Base-by-base conservation (phyloP, 148 eudicot genomes). In the Chenopodium quinoa region DNA sequence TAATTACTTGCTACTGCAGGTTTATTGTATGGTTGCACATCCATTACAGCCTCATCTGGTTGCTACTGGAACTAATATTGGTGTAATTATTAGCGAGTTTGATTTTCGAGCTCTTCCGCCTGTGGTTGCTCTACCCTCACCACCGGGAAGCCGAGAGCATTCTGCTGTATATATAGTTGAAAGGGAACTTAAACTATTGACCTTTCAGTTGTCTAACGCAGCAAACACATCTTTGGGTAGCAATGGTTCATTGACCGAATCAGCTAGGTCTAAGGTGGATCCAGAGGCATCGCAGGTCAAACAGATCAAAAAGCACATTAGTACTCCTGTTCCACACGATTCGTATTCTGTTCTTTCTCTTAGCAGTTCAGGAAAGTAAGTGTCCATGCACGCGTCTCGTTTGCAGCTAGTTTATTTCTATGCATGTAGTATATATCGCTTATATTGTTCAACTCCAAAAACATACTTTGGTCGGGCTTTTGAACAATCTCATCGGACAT, bases 331-430 rank as follows among this genome's bases (percentile, higher is more conserved):
- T 84, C 98, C 99, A 19, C 98, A 97, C 80, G 99, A 94, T 88
- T 92, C 97, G 46, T 94, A 92, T 81, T 89, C 97, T 7, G 94
- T 96, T 78, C 90, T 93, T 80, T 93, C 99, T 72, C 86, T 96
- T 76, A 96, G 99, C 92, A 93, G 98, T 88, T 91, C 98, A 1
- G 98, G 95, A 81, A 96, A 92, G 99, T 96, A 92, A 92, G 98
- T 92, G 19, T 72, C 44, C 17, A 69, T 75, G 50, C 71, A 48
- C 62, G 64, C 27, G 5, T 65, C 47, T 40, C 60, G 19, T 70
- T 54, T 76, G 56, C 71, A 29, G 50, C 84, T 58, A 65, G 29
- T 47, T 69, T 8, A 75, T 37, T 27, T 29, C 58, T 44, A 9
- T 74, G 31, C 75, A 68, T 54, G 58, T 40, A 8, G 32, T 58